A percentile compares a stretch with the other conserved stretches of the same genome.
Evolutionary conservation across 2,329 filamentous ascomycete species (phyloP).

Genomic region (Westerdykella ornata): DNA sequence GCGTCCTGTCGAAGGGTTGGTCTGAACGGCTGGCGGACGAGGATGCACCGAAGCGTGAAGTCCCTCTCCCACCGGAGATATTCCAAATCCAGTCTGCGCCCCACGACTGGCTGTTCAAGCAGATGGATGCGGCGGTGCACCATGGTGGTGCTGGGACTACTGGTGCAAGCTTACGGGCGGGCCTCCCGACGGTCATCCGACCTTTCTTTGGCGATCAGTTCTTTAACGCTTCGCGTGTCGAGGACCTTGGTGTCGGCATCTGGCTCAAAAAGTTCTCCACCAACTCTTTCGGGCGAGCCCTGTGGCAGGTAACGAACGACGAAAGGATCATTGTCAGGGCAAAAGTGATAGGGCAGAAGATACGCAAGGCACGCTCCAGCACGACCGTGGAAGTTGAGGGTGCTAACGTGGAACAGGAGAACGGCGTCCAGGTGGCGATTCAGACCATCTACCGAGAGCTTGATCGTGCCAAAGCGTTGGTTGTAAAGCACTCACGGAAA

Average conservation of each 20-base stretch:
- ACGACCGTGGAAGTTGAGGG: constrained; percentile 18
- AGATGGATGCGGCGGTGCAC: constrained; percentile 90
- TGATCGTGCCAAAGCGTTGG: constrained; percentile 81
- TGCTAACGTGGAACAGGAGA: constrained; percentile 54
- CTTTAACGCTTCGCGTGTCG: constrained; percentile 85
- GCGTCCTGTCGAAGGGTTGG: constrained; percentile 95
- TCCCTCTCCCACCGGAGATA: constrained; percentile 71
- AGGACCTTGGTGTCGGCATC: constrained; percentile 88
- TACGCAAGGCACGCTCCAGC: constrained; percentile 62
- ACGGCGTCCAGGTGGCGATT: constrained; percentile 83
- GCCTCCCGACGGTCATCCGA: constrained; percentile 87
- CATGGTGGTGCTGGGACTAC: constrained; percentile 95
- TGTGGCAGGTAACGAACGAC: constrained; percentile 88
- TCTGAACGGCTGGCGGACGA: constrained; percentile 70
- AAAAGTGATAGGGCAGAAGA: constrained; percentile 71
- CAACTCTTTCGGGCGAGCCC: constrained; percentile 72
- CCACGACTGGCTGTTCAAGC: constrained; percentile 92
- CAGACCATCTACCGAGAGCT: constrained; percentile 91
- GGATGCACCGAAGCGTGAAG: constrained; percentile 53
- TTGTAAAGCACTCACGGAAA: constrained; percentile 52
- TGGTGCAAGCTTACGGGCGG: constrained; percentile 82
- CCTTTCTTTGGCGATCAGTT: constrained; percentile 98
- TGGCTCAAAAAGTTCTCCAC: constrained; percentile 84
- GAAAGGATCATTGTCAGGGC: constrained; percentile 90
- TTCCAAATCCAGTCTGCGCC: constrained; percentile 83